A percentile compares a stretch with the other conserved stretches of the same genome.
These are phyloP conservation scores for Avena eriantha DNA, from an alignment of 176 grass and related monocot genomes.

Conservation along the genomic window DNA sequence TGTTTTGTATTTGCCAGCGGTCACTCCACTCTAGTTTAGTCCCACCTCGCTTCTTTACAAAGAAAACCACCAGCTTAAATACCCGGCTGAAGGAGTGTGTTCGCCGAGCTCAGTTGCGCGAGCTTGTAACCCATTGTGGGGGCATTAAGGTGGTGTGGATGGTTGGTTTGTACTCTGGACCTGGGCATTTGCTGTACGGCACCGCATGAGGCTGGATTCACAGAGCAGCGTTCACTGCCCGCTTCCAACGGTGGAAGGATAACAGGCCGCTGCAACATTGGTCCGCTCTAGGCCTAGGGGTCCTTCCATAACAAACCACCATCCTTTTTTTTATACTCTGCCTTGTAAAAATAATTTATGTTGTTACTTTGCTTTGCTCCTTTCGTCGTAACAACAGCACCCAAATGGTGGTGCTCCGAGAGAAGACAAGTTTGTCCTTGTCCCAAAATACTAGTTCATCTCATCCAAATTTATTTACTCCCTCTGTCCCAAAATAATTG, in stretches of 20 bases:
- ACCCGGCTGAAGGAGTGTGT: fast-evolving
- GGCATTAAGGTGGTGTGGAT: constrained; percentile 34
- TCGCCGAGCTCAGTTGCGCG: constrained; percentile 13
- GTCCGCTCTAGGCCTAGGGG: background rate
- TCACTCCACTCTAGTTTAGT: background rate
- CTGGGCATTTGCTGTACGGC: background rate
- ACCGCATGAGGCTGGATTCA: constrained; percentile 51
- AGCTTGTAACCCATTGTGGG: constrained; percentile 33
- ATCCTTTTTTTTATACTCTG: no score
- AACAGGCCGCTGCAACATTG: background rate
- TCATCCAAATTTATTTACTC: no score
- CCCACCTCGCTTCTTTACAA: background rate
- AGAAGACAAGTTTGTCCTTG: no score
- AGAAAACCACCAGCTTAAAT: background rate
- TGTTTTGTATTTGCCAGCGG: background rate
- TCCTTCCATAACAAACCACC: background rate
- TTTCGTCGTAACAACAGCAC: no score
- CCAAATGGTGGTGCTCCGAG: no score
- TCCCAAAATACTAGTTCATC: no score
- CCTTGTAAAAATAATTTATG: no score
- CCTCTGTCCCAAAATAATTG: no score
- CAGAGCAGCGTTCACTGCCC: constrained; percentile 55
- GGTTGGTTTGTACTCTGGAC: background rate
- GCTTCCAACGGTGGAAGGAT: constrained; percentile 54
- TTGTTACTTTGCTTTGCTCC: no score